Evolutionary conservation across 1,139 yeast genomes (phyloP), one percentile per base, ranked within the genome.

Genomic region (Yamadazyma jaroonii): DNA sequence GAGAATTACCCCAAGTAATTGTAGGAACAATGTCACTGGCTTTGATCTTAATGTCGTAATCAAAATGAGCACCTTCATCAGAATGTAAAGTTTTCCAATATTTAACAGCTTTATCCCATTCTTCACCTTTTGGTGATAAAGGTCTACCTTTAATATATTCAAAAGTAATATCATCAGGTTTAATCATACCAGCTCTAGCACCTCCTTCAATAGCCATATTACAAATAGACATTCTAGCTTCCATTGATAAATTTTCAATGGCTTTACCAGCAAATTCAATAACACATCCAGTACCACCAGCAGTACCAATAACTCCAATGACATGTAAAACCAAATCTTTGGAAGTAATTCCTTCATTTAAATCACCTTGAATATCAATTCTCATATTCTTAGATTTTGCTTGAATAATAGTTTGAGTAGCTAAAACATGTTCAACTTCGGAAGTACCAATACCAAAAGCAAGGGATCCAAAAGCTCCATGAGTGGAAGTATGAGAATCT

Each of bases 181-280:
- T 86, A 57, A 92, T 90, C 97, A 92, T 88, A 67, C 98, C 98
- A 17, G 98, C 98, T 68, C 98, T 84, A 22, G 98, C 98, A 67
- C 98, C 98, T 42, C 84, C 98, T 69, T 92, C 98, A 53, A 92
- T 90, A 32, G 97, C 82, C 98, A 92, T 92, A 62, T 92, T 92
- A 76, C 98, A 92, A 69, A 92, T 92, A 36, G 97, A 89, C 98
- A 92, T 92, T 67, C 98, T 81, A n/a, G 97, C 97, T 67, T 92
- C 98, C 92, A 92, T 88, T 25, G 95, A 81, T 46, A 92, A 77
- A 45, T 74, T 77, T 60, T 84, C 87, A 53, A 92, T 88, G 42
- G 97, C 97, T 50, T 84, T 79, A 61, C 98, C 98, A 34, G 96
- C 94, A 68, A 90, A 92, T 68, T 92, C 98, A 60, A 92, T 86